phyloP scores from a whole-genome alignment of 2,329 filamentous ascomycete genomes.

The Aschersonia sp. region DNA sequence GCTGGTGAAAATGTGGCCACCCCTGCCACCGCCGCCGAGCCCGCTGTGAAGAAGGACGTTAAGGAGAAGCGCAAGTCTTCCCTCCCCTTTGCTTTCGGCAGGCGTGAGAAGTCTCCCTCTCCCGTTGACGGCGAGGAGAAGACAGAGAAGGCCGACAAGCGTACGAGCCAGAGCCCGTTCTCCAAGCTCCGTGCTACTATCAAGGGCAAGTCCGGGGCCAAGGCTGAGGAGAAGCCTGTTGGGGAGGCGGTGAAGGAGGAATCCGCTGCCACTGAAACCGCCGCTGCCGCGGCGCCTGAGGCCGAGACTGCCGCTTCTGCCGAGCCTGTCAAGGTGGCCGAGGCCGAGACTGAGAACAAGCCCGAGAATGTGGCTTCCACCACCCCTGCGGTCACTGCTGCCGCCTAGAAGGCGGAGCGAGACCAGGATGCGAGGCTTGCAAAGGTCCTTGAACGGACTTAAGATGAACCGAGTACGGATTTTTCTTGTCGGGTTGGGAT shows the following conservation, averaged over 20 bases:
- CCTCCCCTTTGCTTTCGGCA: conserved; percentile 57
- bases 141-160: conserved; percentile 14
- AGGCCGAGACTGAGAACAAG: conserved; percentile 24
- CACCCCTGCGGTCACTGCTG: conserved; percentile 33
- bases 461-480: conserved; percentile 11
- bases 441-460: conserved; percentile 8
- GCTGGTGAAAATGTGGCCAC: conserved; percentile 32
- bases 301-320: conserved; percentile 9
- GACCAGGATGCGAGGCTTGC: conserved; percentile 3
- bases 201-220: conserved; percentile 29
- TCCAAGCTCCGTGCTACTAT: conserved; percentile 46
- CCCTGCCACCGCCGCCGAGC: conserved; percentile 26
- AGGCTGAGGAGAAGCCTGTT: conserved; percentile 25
- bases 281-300: conserved; percentile 9
- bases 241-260: conserved; percentile 20
- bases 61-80: conserved; percentile 81
- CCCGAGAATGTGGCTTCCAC: conserved; percentile 24
- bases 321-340: conserved; percentile 11
- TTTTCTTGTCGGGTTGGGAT: conserved; percentile 23
- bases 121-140: conserved; percentile 47
- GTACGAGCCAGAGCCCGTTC: conserved; percentile 27
- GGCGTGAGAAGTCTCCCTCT: conserved; percentile 52
- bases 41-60: conserved; percentile 44
- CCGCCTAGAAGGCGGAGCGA: conserved; percentile 26
- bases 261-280: conserved; percentile 14